Evolutionary conservation across 2,329 filamentous ascomycete species (phyloP).

Genomic region (Reticulascus tulasneorum): DNA sequence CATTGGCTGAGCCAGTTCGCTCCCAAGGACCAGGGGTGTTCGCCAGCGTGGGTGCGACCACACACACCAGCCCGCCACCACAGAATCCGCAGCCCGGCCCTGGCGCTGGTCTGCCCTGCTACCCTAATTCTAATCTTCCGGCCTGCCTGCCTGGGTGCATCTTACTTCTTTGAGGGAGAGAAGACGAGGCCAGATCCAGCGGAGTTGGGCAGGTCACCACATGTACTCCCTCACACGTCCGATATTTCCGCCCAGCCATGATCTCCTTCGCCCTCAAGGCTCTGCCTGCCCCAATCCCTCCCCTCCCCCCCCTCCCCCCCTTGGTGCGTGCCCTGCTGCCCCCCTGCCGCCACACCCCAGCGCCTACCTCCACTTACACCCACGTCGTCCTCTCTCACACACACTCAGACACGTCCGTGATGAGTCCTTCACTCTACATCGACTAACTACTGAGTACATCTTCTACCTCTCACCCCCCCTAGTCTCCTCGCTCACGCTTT

Average conservation of each 20-base stretch:
- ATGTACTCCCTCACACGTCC: slow-evolving; percentile 15
- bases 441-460: slow-evolving; percentile 12
- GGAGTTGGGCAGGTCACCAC: slow-evolving; percentile 9
- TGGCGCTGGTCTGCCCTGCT: slow-evolving; percentile 6
- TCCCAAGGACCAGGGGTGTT: slow-evolving; percentile 12
- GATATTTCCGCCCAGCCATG: slow-evolving; percentile 14
- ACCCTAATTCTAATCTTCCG: not conserved
- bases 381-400: slow-evolving; percentile 8
- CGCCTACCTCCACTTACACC: slow-evolving; percentile 13
- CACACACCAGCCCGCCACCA: no score
- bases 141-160: slow-evolving; percentile 4
- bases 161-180: no score
- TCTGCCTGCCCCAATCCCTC: slow-evolving; percentile 7
- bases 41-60: not conserved
- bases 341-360: no score
- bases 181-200: no score
- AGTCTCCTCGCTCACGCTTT: slow-evolving; percentile 6
- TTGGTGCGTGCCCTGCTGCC: not conserved
- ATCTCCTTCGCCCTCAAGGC: slow-evolving; percentile 14
- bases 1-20: slow-evolving; percentile 9
- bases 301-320: not conserved
- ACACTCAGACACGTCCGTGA: slow-evolving; percentile 3
- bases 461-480: slow-evolving; percentile 13
- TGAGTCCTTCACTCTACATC: no score
- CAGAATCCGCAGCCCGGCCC: no score